Evolutionary conservation across 176 grass and related monocot genomes (phyloP).

Genomic region (Lolium multiflorum): DNA sequence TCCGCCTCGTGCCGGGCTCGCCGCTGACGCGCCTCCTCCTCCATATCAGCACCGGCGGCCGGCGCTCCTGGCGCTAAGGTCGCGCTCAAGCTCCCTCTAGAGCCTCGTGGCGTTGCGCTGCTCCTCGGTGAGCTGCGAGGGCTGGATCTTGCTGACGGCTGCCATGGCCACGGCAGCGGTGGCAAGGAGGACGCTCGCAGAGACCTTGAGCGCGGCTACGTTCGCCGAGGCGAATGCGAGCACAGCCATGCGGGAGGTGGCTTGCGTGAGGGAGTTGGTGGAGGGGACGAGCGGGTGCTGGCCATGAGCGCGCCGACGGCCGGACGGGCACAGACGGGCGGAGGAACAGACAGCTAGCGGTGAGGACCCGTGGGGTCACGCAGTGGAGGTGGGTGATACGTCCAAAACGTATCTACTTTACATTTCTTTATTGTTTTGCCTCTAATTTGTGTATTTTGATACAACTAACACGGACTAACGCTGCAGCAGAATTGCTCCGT

Average conservation of each 20-base stretch:
- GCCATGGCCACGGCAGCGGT: constrained; percentile 46
- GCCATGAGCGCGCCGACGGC: no score
- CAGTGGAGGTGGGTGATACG: no score
- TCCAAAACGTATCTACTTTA: no score
- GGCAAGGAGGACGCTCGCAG: constrained; percentile 38
- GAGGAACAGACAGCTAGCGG: no score
- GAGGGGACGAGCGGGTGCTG: constrained; percentile 69
- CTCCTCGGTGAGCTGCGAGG: constrained; percentile 73
- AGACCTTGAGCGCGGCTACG: constrained; percentile 36
- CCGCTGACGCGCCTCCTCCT: no score
- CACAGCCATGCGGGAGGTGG: constrained; percentile 47
- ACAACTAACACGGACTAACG: no score
- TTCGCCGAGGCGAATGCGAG: constrained; percentile 31
- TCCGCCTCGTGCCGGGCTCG: no score
- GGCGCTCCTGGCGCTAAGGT: constrained; percentile 13
- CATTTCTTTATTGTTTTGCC: no score
- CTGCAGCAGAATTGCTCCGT: no score
- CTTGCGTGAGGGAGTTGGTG: constrained; percentile 60
- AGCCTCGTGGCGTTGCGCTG: constrained; percentile 61
- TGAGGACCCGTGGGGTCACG: no score
- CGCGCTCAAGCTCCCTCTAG: constrained; percentile 56
- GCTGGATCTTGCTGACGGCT: constrained; percentile 58
- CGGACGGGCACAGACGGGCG: no score
- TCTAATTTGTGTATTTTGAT: no score
- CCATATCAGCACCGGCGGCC: not conserved